Percentiles rank a stretch among this genome's conserved stretches.
phyloP scores from a whole-genome alignment of 2,329 filamentous ascomycete genomes.

The Harringtonia aguacate region DNA sequence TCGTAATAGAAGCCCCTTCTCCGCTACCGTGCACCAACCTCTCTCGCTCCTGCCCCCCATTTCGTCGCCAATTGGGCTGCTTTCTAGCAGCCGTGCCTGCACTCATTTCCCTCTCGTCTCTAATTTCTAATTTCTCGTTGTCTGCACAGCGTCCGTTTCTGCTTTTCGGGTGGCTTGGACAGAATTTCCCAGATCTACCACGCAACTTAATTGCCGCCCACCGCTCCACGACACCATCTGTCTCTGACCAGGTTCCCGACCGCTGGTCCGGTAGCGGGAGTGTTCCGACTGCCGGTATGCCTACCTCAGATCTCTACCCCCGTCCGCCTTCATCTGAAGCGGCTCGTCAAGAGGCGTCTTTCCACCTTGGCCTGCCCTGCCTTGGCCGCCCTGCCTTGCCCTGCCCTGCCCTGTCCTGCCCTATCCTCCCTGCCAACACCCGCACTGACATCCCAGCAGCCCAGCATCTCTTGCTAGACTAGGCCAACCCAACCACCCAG shows the following conservation, averaged over 20 bases:
- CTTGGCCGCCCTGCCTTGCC: too few species aligned
- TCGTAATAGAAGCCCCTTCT: too few species aligned
- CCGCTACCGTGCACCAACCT: not conserved
- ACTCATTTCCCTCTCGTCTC: not conserved
- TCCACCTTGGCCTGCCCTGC: too few species aligned
- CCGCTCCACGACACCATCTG: not conserved
- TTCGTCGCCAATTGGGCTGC: slow-evolving; percentile 10
- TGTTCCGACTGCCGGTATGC: not conserved
- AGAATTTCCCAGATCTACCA: not conserved
- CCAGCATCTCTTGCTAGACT: too few species aligned
- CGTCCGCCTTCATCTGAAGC: not conserved
- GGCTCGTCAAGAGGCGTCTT: too few species aligned
- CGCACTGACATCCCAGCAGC: not conserved
- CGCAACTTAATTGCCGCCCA: not conserved
- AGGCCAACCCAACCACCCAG: too few species aligned
- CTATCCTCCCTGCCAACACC: not conserved
- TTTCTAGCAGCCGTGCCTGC: slow-evolving; percentile 7
- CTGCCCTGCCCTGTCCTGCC: not conserved
- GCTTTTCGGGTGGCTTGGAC: too few species aligned
- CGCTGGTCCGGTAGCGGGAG: slow-evolving; percentile 3
- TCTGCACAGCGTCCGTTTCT: too few species aligned
- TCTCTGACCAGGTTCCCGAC: not conserved
- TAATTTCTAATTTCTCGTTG: not conserved
- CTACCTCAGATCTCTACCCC: not conserved
- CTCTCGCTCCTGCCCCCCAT: slow-evolving; percentile 8